These are phyloP conservation scores for Oryza nivara DNA, from an alignment of 176 grass and related monocot species.

Conservation along the genomic window DNA sequence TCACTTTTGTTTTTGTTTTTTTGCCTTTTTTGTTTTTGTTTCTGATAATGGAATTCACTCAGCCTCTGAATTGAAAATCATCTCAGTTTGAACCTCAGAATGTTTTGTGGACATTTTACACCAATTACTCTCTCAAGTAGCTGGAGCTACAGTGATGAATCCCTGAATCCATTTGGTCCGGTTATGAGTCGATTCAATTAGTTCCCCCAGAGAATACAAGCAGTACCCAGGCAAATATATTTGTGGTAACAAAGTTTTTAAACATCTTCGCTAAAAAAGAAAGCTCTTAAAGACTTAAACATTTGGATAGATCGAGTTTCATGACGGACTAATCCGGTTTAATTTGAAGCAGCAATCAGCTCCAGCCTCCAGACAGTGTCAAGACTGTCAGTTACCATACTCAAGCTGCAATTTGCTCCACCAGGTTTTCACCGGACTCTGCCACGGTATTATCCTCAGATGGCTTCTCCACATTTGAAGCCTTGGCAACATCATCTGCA, in stretches of 20 bases:
- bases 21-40: no score
- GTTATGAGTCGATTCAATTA: background rate
- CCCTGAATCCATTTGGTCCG: background rate
- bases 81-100: background rate
- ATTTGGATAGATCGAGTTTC: background rate
- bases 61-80: no score
- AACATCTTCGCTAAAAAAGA: background rate
- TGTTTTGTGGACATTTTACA: background rate
- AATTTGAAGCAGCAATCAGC: no score
- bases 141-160: no score
- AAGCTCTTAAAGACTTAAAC: background rate
- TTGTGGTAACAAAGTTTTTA: background rate
- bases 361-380: background rate
- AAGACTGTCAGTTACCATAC: background rate
- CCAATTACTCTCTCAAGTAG: no score
- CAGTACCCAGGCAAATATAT: background rate
- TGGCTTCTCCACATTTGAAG: constrained; percentile 16
- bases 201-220: background rate
- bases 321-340: background rate
- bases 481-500: background rate
- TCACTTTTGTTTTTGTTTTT: no score
- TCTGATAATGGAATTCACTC: no score
- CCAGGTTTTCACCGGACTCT: constrained; percentile 26
- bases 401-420: constrained; percentile 48
- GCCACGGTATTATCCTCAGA: background rate